Percentiles rank a stretch among this genome's conserved stretches.
Evolutionary conservation across 2,329 filamentous ascomycete genomes (phyloP).

Genomic region (Aspergillus spinulosporus): DNA sequence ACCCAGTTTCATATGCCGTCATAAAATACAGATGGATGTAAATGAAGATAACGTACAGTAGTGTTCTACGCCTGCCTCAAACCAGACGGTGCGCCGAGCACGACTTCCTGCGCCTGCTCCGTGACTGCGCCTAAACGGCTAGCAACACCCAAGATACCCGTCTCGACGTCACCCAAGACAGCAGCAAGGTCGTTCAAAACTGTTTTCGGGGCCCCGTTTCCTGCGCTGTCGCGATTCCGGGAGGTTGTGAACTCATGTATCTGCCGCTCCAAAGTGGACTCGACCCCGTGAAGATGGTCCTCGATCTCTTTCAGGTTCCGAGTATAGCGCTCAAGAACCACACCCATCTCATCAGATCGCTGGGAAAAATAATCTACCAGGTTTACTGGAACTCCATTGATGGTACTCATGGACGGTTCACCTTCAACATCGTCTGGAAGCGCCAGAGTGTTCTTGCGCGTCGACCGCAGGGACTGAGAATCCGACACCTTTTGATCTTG

Average conservation of each 20-base stretch:
- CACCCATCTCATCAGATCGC: conserved; percentile 62
- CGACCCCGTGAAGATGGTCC: conserved; percentile 64
- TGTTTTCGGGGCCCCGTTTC: conserved; percentile 47
- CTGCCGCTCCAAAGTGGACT: conserved; percentile 60
- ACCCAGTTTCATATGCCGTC: conserved; percentile 9
- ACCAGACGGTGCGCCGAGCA: conserved; percentile 43
- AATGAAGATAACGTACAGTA: conserved; percentile 6
- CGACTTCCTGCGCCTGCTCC: conserved; percentile 62
- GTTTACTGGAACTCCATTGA: conserved; percentile 57
- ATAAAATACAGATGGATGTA: conserved; percentile 15
- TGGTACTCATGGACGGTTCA: conserved; percentile 42
- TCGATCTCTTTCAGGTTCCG: conserved; percentile 65
- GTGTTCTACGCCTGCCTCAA: conserved; percentile 29
- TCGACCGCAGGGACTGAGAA: conserved; percentile 40
- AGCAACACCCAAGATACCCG: conserved; percentile 64
- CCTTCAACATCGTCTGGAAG: conserved; percentile 49
- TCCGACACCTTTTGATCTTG: conserved; percentile 43
- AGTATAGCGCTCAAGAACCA: conserved; percentile 59
- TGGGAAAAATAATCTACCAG: conserved; percentile 65
- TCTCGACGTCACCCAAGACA: conserved; percentile 65
- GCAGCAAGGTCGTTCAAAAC: conserved; percentile 52
- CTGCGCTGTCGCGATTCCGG: conserved; percentile 41
- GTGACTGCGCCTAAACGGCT: conserved; percentile 59
- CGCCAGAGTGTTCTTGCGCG: conserved; percentile 47
- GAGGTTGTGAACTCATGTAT: conserved; percentile 56